Evolutionary conservation across 495 filamentous ascomycete genomes (phyloP), one percentile per base, ranked within the genome.

Genomic region (Tetracladium marchalianum): DNA sequence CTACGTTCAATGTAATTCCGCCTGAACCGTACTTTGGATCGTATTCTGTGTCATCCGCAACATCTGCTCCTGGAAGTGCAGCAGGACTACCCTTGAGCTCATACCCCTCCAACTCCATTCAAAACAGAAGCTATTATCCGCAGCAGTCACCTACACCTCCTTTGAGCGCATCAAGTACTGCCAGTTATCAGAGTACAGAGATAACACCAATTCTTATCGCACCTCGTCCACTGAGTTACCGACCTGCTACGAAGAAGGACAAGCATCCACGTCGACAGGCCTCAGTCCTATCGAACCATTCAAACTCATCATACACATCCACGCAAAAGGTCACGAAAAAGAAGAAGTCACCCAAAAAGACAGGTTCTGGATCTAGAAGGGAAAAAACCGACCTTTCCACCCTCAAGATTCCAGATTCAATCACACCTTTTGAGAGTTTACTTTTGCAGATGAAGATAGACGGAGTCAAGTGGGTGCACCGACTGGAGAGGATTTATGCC

Each of bases 191-290:
- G 34, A 42, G 19, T 10, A 18, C 24, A 8, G 52, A 41, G 18
- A 48, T 46, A 37, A 13, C 55, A 11, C 49, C 51, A 8, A 54
- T 54, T 12, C 35, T 54, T 12, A 46, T 54, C 22, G 48, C 52
- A 7, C 54, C 54, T 13, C 48, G 38, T 31, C 50, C 50, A 12
- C 11, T 13, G 15, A 38, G 33, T 18, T 38, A 50, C 12, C 38
- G 54, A 9, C 33, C 41, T 17, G 39, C 40, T 0, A 38, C 44
- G 1, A 44, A 43, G 5, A 41, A 49, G 38, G 44, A 45, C 0
- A 15, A 15, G 36, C n/a, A 31, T 10, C 33, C 38, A 11, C 32
- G 46, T 11, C 47, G 50, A 6, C 50, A 53, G 15, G 31, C 35
- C 22, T 52, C 49, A 10, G n/a, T 46, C 6, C 17, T 41, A 0